Conservation (phyloP, 2,329 filamentous ascomycete genomes). For the Botrytis cinerea region DNA sequence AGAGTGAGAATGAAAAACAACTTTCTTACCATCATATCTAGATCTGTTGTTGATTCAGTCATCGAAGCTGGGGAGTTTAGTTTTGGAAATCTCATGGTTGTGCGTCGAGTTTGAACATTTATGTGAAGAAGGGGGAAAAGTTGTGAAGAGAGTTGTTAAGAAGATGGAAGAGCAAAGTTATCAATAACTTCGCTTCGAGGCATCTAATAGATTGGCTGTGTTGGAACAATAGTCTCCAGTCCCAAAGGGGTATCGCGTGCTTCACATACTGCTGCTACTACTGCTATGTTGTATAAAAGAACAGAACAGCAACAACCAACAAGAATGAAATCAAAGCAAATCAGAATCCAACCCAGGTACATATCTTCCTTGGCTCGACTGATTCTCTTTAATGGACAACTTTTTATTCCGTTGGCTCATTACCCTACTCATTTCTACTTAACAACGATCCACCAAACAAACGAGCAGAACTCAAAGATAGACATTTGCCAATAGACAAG, state of each 20-base stretch:
- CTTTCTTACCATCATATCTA: constrained; percentile 13
- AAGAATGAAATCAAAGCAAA: neutral
- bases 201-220: neutral
- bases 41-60: constrained; percentile 2
- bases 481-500: neutral
- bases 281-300: neutral
- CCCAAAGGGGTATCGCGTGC: neutral
- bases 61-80: neutral
- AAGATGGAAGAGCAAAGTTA: neutral
- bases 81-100: neutral
- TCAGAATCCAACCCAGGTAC: neutral
- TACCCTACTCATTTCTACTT: neutral
- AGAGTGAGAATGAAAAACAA: neutral
- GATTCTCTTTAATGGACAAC: neutral
- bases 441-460: neutral
- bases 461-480: neutral
- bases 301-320: neutral
- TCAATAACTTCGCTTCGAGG: constrained; percentile 13
- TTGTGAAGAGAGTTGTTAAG: neutral
- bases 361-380: neutral
- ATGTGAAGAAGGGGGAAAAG: neutral
- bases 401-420: neutral
- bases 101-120: neutral
- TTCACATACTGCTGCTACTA: neutral
- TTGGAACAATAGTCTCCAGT: constrained; percentile 1